Conservation (phyloP, 2,329 filamentous ascomycete species). For the Colletotrichum sp. region DNA sequence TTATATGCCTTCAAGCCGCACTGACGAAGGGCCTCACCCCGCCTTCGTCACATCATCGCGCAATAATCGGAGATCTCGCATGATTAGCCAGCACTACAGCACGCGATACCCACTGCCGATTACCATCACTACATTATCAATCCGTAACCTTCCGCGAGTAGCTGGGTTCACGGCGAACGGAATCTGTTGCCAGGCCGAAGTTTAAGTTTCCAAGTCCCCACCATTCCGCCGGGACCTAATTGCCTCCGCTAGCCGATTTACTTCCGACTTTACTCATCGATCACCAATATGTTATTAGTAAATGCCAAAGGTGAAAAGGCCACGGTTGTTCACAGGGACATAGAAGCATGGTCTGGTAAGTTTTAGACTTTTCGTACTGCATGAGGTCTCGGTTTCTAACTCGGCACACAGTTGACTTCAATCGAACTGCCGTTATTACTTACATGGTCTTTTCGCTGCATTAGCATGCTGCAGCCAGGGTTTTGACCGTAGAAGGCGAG, state of each 20-base stretch:
- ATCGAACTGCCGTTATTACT: too few relatives aligned
- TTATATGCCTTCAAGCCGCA: background rate
- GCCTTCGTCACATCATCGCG: background rate
- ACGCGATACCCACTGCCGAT: background rate
- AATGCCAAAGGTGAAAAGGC: background rate
- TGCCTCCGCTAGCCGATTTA: background rate
- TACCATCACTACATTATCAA: background rate
- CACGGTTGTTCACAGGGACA: background rate
- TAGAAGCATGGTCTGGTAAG: background rate
- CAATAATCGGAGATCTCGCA: conserved; percentile 3
- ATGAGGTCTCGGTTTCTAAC: background rate
- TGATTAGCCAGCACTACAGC: background rate
- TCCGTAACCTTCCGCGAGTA: background rate
- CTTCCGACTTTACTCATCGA: background rate
- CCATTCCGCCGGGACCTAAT: background rate
- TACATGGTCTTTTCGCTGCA: background rate
- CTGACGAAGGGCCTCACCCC: background rate
- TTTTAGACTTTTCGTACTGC: background rate
- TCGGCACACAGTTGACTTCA: background rate
- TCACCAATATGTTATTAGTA: background rate
- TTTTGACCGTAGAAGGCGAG: background rate
- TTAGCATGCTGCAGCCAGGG: background rate
- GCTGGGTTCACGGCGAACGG: background rate
- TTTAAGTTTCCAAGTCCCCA: background rate
- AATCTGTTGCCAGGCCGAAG: background rate